Evolutionary conservation across 139 green algal genomes (phyloP).

Genomic region (Chlorella vulgaris): DNA sequence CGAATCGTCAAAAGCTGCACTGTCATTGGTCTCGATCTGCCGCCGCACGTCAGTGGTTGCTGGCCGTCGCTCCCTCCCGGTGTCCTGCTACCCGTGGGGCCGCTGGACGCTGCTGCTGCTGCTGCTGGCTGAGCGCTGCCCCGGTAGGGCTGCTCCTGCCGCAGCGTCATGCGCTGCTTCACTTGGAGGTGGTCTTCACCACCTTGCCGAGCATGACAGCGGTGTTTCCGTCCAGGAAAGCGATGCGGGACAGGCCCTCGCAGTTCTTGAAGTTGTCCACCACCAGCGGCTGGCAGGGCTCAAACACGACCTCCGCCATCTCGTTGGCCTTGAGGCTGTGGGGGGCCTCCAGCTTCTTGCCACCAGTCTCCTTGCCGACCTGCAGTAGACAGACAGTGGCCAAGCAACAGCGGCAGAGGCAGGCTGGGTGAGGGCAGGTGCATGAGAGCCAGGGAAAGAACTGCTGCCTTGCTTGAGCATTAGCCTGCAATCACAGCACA

Average conservation of each 20-base stretch:
- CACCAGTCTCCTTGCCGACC: conserved; percentile 92
- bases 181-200: conserved; percentile 66
- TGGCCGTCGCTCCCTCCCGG: not conserved
- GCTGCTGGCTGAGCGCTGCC: not conserved
- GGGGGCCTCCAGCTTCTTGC: conserved; percentile 91
- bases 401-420: too few species aligned
- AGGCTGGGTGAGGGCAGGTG: too few species aligned
- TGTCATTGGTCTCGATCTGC: not conserved
- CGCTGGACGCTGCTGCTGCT: not conserved
- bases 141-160: not conserved
- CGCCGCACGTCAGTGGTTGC: not conserved
- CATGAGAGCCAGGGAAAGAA: too few species aligned
- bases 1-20: conserved; percentile 1
- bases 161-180: not conserved
- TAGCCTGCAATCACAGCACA: too few species aligned
- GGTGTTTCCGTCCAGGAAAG: conserved; percentile 94
- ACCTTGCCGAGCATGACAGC: conserved; percentile 96
- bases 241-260: conserved; percentile 92
- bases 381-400: not conserved
- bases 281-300: conserved; percentile 86
- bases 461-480: too few species aligned
- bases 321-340: conserved; percentile 92
- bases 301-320: conserved; percentile 87
- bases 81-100: not conserved
- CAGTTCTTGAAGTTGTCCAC: conserved; percentile 93